Percentiles rank a stretch among this genome's conserved stretches.
These are phyloP conservation scores for Kluyveromyces wickerhamii DNA, from an alignment of 805 yeast species.

Conservation along the genomic window DNA sequence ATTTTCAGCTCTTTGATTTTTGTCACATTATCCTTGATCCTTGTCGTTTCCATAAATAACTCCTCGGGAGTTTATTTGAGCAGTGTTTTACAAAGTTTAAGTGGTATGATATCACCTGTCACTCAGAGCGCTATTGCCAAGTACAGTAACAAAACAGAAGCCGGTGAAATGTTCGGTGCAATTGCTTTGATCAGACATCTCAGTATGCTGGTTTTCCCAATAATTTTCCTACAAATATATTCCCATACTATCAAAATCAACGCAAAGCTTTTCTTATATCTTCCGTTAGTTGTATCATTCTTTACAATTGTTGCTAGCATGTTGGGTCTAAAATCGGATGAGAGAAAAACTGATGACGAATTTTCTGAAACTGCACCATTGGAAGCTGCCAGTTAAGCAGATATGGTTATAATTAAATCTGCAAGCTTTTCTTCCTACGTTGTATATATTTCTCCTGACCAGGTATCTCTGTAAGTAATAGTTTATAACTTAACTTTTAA, in stretches of 20 bases:
- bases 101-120: slow-evolving; percentile 48
- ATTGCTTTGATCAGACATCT: slow-evolving; percentile 52
- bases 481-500: no score
- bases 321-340: slow-evolving; percentile 4
- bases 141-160: slow-evolving; percentile 47
- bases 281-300: slow-evolving; percentile 18
- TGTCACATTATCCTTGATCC: slow-evolving; percentile 34
- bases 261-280: slow-evolving; percentile 33
- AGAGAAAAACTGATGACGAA: background rate
- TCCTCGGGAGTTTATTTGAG: slow-evolving; percentile 18
- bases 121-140: slow-evolving; percentile 53
- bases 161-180: slow-evolving; percentile 71
- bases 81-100: slow-evolving; percentile 37
- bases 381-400: background rate
- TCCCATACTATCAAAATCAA: slow-evolving; percentile 32
- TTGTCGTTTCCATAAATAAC: slow-evolving; percentile 26
- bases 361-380: background rate
- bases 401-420: no score
- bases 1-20: slow-evolving; percentile 26
- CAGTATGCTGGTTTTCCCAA: slow-evolving; percentile 42
- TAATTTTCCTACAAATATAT: slow-evolving; percentile 43
- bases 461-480: no score
- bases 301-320: slow-evolving; percentile 13
- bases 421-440: no score
- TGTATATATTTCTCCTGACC: no score